These are phyloP conservation scores for Cladosporium sp. DNA, from an alignment of 2,329 filamentous ascomycete genomes.

Conservation along the genomic window DNA sequence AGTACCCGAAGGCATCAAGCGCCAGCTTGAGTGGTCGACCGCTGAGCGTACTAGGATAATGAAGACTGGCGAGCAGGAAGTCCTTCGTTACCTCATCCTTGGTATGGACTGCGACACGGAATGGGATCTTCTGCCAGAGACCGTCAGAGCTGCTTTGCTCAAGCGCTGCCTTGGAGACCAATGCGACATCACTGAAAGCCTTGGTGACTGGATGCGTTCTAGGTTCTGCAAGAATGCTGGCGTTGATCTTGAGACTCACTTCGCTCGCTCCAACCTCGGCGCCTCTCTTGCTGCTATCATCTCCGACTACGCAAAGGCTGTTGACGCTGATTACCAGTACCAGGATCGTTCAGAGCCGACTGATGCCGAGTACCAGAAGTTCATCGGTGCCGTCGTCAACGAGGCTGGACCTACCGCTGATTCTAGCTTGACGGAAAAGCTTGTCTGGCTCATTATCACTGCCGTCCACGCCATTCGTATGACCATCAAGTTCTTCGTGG, in stretches of 20 bases:
- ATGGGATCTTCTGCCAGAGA: conserved; percentile 48
- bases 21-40: conserved; percentile 27
- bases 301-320: conserved; percentile 10
- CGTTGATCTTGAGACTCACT: conserved; percentile 40
- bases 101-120: conserved; percentile 48
- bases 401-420: conserved; percentile 4
- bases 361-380: conserved; percentile 17
- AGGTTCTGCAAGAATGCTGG: conserved; percentile 28
- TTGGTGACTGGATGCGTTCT: conserved; percentile 43
- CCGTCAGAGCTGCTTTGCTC: conserved; percentile 45
- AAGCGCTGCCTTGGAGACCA: conserved; percentile 34
- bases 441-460: conserved; percentile 36
- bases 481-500: conserved; percentile 46
- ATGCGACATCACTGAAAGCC: conserved; percentile 36
- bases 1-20: conserved; percentile 16
- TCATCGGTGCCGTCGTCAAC: conserved; percentile 12
- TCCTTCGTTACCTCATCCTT: conserved; percentile 40
- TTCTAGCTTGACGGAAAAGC: conserved; percentile 1
- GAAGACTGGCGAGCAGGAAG: conserved; percentile 39
- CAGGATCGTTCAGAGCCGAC: conserved; percentile 29
- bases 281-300: conserved; percentile 33
- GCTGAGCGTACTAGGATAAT: conserved; percentile 30
- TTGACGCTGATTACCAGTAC: conserved; percentile 13
- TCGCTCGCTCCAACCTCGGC: conserved; percentile 48
- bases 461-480: conserved; percentile 42